Evolutionary conservation across 2,329 filamentous ascomycete species (phyloP), one percentile per base, ranked within the genome.

Genomic region (Thelonectria rubi): DNA sequence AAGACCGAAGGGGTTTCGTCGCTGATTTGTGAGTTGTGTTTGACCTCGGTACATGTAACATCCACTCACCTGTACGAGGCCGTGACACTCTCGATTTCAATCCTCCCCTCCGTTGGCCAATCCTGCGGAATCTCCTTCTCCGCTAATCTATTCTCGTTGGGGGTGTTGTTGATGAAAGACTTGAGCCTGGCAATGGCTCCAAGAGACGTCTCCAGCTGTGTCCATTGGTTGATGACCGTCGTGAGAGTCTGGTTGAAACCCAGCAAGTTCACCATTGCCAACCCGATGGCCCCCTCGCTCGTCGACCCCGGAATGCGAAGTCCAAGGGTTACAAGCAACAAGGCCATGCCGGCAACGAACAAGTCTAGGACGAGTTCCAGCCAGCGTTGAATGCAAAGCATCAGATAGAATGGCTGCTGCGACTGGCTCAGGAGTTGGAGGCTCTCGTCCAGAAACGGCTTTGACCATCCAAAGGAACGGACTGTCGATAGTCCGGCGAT

Each of bases 351-450:
- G 0, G 83, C 82, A 2, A 85, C 82, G 2, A 85, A 73, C 32
- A 86, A 69, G 55, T 86, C 80, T 6, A 87, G 60, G 0, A 84
- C 82, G 1, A 87, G 71, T 0, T 76, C 79, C 2, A 86, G 75
- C 84, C 84, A 86, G 40, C 81, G 74, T 58, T 87, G 84, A 9
- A 85, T 80, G 15, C 79, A 78, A 50, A 78, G 81, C 32, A 86
- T 76, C 3, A 85, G 76, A 63, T 86, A 87, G 34, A 80, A 81
- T 1, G 84, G 84, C 50, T 80, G 78, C 60, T 86, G 84, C 0
- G 83, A 82, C 3, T 74, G 72, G 51, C 86, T 79, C 2, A 82
- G 70, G 0, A 77, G 71, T 2, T 63, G 55, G 0, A 76, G 72
- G 2, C 75, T 78, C 47, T 79, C 78, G 12, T 77, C 65, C 1